Conservation (phyloP, 306 rosid species). For the Psophocarpus tetragonolobus region DNA sequence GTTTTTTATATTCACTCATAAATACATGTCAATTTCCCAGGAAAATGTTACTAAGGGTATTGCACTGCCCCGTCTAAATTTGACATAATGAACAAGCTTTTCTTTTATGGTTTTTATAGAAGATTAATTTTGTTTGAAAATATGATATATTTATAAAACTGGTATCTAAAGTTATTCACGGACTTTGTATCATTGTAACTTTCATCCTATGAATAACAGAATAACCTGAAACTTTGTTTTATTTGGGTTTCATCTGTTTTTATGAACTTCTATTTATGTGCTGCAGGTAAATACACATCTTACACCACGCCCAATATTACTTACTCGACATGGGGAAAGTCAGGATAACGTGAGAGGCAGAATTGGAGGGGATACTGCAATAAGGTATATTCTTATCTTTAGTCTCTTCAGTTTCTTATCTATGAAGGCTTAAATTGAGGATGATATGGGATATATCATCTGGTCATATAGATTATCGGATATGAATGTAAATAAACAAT, state of each 20-base stretch:
- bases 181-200: background rate
- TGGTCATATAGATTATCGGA: too few species aligned
- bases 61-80: background rate
- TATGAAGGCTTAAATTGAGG: slow-evolving; percentile 5
- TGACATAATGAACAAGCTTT: background rate
- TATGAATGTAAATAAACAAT: slow-evolving; percentile 17
- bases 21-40: background rate
- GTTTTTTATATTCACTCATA: background rate
- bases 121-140: slow-evolving; percentile 12
- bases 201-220: slow-evolving; percentile 19
- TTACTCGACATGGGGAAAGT: slow-evolving; percentile 98
- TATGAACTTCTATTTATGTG: slow-evolving; percentile 20
- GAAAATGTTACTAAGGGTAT: background rate
- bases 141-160: background rate
- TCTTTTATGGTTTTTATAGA: background rate
- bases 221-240: slow-evolving; percentile 15
- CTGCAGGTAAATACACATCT: slow-evolving; percentile 95
- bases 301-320: slow-evolving; percentile 97
- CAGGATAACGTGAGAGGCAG: slow-evolving; percentile 94
- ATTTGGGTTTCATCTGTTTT: slow-evolving; percentile 20
- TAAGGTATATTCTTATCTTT: slow-evolving; percentile 58
- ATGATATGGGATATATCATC: background rate
- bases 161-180: background rate
- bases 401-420: slow-evolving; percentile 10
- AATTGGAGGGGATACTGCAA: slow-evolving; percentile 87